phyloP scores from a whole-genome alignment of 2,329 filamentous ascomycete genomes.

The Xylaria sp. region DNA sequence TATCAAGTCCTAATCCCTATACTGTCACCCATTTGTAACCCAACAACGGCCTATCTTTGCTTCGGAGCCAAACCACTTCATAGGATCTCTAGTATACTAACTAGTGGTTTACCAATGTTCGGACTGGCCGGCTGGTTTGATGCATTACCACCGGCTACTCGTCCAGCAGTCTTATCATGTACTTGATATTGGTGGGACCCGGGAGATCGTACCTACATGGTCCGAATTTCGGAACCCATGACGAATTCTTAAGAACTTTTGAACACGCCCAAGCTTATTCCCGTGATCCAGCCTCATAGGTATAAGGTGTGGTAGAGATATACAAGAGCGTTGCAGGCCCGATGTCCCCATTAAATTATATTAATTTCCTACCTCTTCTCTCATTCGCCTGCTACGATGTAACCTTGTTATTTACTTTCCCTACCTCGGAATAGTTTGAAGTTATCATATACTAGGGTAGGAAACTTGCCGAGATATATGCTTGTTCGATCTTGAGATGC shows the following conservation, averaged over 20 bases:
- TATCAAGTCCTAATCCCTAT: background rate
- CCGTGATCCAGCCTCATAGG: background rate
- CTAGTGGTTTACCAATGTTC: background rate
- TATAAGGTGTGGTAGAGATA: background rate
- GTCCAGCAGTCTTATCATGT: background rate
- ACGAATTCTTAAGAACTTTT: background rate
- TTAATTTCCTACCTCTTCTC: too few relatives aligned
- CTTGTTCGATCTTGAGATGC: too few relatives aligned
- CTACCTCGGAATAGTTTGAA: too few relatives aligned
- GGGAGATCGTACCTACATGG: background rate
- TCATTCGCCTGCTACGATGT: too few relatives aligned
- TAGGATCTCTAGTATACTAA: background rate
- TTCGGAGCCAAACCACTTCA: background rate
- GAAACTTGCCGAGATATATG: too few relatives aligned
- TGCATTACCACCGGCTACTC: background rate
- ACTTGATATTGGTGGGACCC: background rate
- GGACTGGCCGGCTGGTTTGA: background rate
- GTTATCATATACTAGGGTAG: too few relatives aligned
- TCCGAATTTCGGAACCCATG: background rate
- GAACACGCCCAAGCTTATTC: background rate
- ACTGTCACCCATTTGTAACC: background rate
- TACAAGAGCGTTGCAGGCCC: background rate
- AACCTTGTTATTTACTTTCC: background rate
- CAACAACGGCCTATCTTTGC: background rate
- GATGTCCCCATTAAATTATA: too few relatives aligned